These are phyloP conservation scores for Isatis tinctoria DNA, from an alignment of 345 rosid genomes.

Conservation along the genomic window DNA sequence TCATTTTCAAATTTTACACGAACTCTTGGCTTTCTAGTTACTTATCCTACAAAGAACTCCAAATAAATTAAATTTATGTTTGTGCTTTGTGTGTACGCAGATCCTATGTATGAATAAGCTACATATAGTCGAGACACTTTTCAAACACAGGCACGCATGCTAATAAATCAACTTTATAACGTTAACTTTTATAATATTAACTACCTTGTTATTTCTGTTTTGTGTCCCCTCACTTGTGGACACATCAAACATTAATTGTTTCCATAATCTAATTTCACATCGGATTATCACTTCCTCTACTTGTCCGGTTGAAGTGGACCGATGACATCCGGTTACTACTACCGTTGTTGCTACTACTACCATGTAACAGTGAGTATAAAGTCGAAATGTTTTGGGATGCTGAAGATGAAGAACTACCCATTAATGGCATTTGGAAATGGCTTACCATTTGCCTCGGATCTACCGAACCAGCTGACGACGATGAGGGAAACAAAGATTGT, in stretches of 20 bases:
- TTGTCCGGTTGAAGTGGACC: constrained; percentile 14
- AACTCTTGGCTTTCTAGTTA: background rate
- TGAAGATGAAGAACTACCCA: constrained; percentile 35
- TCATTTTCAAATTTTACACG: background rate
- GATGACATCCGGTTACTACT: constrained; percentile 12
- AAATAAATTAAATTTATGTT: background rate
- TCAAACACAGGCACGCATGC: background rate
- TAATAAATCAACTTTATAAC: background rate
- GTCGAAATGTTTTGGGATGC: constrained; percentile 26
- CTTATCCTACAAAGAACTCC: background rate
- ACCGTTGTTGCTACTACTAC: constrained; percentile 15
- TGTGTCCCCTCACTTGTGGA: constrained; percentile 4
- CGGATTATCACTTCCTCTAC: constrained; percentile 21
- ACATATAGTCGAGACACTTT: background rate
- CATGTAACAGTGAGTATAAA: constrained; percentile 35
- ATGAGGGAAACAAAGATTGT: constrained; percentile 41
- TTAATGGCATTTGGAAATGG: constrained; percentile 46
- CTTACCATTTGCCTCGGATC: constrained; percentile 42
- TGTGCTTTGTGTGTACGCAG: background rate
- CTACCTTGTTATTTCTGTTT: background rate
- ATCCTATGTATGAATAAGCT: background rate
- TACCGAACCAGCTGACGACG: constrained; percentile 17
- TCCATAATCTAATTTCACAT: constrained; percentile 17
- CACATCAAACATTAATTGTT: constrained; percentile 13
- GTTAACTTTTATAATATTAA: background rate